These are phyloP conservation scores for Phoma sp. DNA, from an alignment of 2,329 filamentous ascomycete genomes.

Conservation along the genomic window DNA sequence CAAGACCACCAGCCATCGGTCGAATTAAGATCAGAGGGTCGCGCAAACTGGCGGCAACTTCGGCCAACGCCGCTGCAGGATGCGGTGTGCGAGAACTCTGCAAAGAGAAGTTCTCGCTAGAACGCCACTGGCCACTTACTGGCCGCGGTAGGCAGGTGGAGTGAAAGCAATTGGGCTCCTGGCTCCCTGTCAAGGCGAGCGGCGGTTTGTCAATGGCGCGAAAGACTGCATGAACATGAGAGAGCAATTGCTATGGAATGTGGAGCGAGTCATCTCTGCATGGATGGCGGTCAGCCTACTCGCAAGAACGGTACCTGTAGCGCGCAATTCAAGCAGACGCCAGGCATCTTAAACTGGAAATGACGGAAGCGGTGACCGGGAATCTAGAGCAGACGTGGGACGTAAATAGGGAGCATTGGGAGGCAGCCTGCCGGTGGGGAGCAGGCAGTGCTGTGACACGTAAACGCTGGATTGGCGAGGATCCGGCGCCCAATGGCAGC, in stretches of 20 bases:
- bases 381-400: slow-evolving; percentile 17
- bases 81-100: slow-evolving; percentile 18
- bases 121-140: slow-evolving; percentile 20
- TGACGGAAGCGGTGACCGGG: slow-evolving; percentile 34
- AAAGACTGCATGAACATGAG: slow-evolving; percentile 17
- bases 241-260: slow-evolving; percentile 29
- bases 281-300: slow-evolving; percentile 34
- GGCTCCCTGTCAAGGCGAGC: slow-evolving; percentile 20
- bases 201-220: slow-evolving; percentile 17
- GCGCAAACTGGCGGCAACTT: slow-evolving; percentile 33
- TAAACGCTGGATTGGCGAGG: slow-evolving; percentile 14
- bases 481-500: slow-evolving; percentile 31
- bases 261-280: slow-evolving; percentile 34
- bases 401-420: slow-evolving; percentile 17
- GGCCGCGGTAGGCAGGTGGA: slow-evolving; percentile 23
- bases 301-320: slow-evolving; percentile 16
- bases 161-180: slow-evolving; percentile 27
- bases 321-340: slow-evolving; percentile 13
- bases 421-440: slow-evolving; percentile 21
- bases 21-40: slow-evolving; percentile 21
- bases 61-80: slow-evolving; percentile 25
- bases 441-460: slow-evolving; percentile 30
- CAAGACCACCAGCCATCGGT: slow-evolving; percentile 36
- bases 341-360: slow-evolving; percentile 14
- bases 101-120: slow-evolving; percentile 23